Conservation (phyloP, 306 rosid genomes). For the Dalbergia oliveri region DNA sequence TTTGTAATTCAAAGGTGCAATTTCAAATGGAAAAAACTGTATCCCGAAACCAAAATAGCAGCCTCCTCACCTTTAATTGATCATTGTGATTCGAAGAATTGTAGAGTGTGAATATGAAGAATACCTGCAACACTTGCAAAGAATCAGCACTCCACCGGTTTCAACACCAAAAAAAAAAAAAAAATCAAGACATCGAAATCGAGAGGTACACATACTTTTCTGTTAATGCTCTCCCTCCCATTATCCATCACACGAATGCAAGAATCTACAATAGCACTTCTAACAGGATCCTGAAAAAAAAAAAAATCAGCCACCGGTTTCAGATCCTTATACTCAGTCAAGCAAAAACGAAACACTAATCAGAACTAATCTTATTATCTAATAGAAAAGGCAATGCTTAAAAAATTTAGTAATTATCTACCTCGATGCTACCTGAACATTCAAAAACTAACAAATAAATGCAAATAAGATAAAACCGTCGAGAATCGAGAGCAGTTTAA, state of each 20-base stretch:
- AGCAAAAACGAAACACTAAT: slow-evolving; percentile 26
- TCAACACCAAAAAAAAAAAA: background rate
- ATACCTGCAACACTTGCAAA: slow-evolving; percentile 62
- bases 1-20: slow-evolving; percentile 19
- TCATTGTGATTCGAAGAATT: slow-evolving; percentile 83
- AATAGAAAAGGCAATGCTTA: slow-evolving; percentile 8
- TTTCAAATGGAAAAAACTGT: slow-evolving; percentile 20
- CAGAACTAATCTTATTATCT: background rate
- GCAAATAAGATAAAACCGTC: background rate
- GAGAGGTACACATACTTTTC: slow-evolving; percentile 68
- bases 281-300: slow-evolving; percentile 75
- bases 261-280: slow-evolving; percentile 87
- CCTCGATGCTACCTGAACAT: background rate
- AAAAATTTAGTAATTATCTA: slow-evolving; percentile 5
- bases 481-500: background rate
- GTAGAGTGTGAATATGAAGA: slow-evolving; percentile 82
- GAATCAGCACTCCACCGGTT: slow-evolving; percentile 34
- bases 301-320: slow-evolving; percentile 16
- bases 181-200: slow-evolving; percentile 18
- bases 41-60: background rate
- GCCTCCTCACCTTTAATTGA: slow-evolving; percentile 77
- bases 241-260: slow-evolving; percentile 81
- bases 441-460: background rate
- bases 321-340: slow-evolving; percentile 33
- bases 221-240: slow-evolving; percentile 86